phyloP scores from a whole-genome alignment of 495 filamentous ascomycete species.

The Elasticomyces elasticus region DNA sequence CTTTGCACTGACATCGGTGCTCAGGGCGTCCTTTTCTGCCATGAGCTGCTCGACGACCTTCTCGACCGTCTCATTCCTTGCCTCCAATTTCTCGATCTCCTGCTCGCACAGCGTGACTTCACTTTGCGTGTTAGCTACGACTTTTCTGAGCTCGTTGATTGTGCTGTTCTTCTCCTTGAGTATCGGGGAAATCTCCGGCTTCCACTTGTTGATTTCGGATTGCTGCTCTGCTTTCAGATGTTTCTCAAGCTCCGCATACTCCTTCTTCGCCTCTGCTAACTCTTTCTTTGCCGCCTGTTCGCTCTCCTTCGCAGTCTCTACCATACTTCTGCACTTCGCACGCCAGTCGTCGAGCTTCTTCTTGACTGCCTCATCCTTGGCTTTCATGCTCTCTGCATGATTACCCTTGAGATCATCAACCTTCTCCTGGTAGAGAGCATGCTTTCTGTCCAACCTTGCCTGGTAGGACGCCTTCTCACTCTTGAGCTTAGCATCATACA shows the following conservation, averaged over 20 bases:
- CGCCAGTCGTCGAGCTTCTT: neutral
- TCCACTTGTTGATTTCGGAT: conserved; percentile 19
- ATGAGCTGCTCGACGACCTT: neutral
- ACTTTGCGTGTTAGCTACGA: conserved; percentile 22
- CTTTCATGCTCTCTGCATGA: neutral
- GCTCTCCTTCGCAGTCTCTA: neutral
- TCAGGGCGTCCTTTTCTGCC: neutral
- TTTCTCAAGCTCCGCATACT: conserved; percentile 50
- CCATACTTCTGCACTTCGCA: conserved; percentile 45
- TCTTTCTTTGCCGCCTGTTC: neutral
- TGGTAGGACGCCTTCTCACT: neutral
- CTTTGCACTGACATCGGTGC: neutral
- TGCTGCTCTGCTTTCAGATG: conserved; percentile 50
- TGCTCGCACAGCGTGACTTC: neutral
- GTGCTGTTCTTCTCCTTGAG: conserved; percentile 13
- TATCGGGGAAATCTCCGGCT: conserved; percentile 11
- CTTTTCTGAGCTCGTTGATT: conserved; percentile 22
- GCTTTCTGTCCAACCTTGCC: neutral
- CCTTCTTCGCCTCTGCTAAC: conserved; percentile 43
- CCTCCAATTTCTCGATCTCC: neutral
- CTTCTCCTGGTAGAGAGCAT: neutral
- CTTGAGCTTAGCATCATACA: neutral
- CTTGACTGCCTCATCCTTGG: neutral
- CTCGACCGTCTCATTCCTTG: neutral
- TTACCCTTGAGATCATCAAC: neutral